phyloP scores from a whole-genome alignment of 1,284 basidiomycete species.

The Ganoderma lingzhi region DNA sequence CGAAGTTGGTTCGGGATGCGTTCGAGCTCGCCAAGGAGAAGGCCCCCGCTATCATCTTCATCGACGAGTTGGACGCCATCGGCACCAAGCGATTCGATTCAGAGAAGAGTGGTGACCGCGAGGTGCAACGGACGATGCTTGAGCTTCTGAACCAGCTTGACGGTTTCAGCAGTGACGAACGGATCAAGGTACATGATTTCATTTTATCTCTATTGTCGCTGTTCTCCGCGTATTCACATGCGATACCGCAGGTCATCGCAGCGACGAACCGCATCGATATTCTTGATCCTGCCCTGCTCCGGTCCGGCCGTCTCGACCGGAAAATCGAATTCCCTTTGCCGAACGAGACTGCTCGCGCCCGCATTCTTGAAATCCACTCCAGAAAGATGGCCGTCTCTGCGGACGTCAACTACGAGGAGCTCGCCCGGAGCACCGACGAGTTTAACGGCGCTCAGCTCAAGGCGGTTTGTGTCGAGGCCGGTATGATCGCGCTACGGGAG shows the following conservation, averaged over 20 bases:
- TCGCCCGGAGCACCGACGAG: slow-evolving; percentile 80
- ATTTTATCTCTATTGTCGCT: slow-evolving; percentile 8
- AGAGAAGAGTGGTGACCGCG: slow-evolving; percentile 81
- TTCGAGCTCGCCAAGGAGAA: slow-evolving; percentile 84
- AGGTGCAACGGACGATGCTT: slow-evolving; percentile 85
- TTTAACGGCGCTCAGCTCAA: slow-evolving; percentile 85
- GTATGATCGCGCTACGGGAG: slow-evolving; percentile 97
- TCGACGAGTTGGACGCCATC: slow-evolving; percentile 84
- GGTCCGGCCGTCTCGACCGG: slow-evolving; percentile 79
- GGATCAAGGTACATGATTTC: slow-evolving; percentile 84
- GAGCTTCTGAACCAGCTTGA: slow-evolving; percentile 84
- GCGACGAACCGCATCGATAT: slow-evolving; percentile 99
- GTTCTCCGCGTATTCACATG: slow-evolving; percentile 1
- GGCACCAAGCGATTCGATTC: slow-evolving; percentile 86
- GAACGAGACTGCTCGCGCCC: slow-evolving; percentile 76
- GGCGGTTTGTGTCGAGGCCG: slow-evolving; percentile 96
- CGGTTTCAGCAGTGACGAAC: slow-evolving; percentile 86
- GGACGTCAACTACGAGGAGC: slow-evolving; percentile 81
- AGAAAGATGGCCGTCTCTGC: slow-evolving; percentile 90
- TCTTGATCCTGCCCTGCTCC: slow-evolving; percentile 82
- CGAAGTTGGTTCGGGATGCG: slow-evolving; percentile 81
- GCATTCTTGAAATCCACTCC: slow-evolving; percentile 84
- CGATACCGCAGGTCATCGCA: slow-evolving; percentile 83
- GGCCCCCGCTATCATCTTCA: slow-evolving; percentile 83
- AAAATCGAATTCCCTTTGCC: slow-evolving; percentile 88